Percentiles rank a stretch among this genome's conserved stretches.
Evolutionary conservation across 1,284 basidiomycete genomes (phyloP).

Genomic region (Sporisorium scitamineum): DNA sequence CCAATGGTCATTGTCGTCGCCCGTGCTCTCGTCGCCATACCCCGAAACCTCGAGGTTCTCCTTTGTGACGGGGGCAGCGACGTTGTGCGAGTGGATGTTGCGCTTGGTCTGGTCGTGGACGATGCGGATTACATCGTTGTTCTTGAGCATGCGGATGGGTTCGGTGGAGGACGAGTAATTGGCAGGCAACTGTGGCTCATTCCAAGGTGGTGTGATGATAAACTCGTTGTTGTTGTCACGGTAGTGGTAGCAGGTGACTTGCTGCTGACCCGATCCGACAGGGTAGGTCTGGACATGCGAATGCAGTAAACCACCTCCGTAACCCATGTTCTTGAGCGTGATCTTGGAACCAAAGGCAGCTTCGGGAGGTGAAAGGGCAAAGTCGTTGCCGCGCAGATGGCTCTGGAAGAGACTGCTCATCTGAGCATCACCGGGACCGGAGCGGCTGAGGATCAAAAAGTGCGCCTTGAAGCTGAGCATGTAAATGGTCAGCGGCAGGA

Average conservation of each 20-base stretch:
- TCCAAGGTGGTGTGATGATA: constrained; percentile 84
- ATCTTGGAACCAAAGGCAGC: constrained; percentile 89
- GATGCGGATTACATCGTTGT: constrained; percentile 85
- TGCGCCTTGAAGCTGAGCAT: constrained; percentile 95
- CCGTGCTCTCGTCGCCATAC: constrained; percentile 88
- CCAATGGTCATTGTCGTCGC: constrained; percentile 92
- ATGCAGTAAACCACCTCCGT: constrained; percentile 94
- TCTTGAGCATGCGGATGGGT: constrained; percentile 75
- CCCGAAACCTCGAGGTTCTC: constrained; percentile 90
- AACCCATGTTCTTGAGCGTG: constrained; percentile 97
- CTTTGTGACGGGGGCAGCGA: constrained; percentile 90
- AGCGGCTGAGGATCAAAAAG: constrained; percentile 91
- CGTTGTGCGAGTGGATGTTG: constrained; percentile 91
- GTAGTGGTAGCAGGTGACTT: constrained; percentile 99
- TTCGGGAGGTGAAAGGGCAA: constrained; percentile 76
- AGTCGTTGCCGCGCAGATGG: constrained; percentile 94
- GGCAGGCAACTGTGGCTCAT: constrained; percentile 70
- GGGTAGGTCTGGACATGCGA: constrained; percentile 96
- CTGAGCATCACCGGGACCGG: constrained; percentile 95
- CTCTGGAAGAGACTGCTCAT: constrained; percentile 99
- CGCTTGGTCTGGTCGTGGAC: constrained; percentile 84
- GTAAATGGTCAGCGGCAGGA: constrained; percentile 90
- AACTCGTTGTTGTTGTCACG: constrained; percentile 98
- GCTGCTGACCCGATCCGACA: constrained; percentile 91
- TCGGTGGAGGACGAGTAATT: constrained; percentile 42